Base-by-base conservation (phyloP, 2,329 filamentous ascomycete species). In the Penicillium sp. region DNA sequence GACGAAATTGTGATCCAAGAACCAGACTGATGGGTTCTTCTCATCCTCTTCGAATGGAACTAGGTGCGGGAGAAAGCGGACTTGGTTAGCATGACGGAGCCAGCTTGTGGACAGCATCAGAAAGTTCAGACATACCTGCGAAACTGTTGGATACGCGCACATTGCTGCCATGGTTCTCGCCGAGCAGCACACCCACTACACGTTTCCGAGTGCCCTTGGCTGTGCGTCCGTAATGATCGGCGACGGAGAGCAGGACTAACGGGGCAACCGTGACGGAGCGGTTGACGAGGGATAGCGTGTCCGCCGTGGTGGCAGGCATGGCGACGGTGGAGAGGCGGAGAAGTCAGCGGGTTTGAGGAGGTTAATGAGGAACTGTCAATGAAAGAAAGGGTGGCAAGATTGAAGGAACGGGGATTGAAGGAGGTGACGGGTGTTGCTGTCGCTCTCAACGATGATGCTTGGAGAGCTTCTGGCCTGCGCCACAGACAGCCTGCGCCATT, bases 1-100 rank as follows among this genome's bases (percentile, higher is more conserved):
- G 78, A 99, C 91, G 74, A 97, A 99, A 85, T 98, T 98, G 85
- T 99, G 95, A 78, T 99, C 95, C 66, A 99, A 82, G 77, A 98
- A 99, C 95, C 95, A 99, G 75, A 99, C 95, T 38, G 94, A 96
- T 3, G 94, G 94, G 76, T 99, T 93, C 81, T 96, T 96, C 73
- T 97, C 95, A 77, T 99, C 95, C 82, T 99, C 95, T 79, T 99
- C 95, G 74, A 99, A 99, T 0, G 95, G 95, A 48, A 98, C 95
- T 96, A 72, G 63, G 64, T 43, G 58, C 52, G 31, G 51, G 42
- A n/a, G 15, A 25, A 59, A 22, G 47, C 61, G 55, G 11, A 28
- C 12, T 42, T 37, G 12, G 67, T 70, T 60, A 76, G 64, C 56
- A 25, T 62, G 51, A 43, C 55, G 25, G 37, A 22, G 28, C 42